phyloP scores from a whole-genome alignment of 2,329 filamentous ascomycete genomes.

The Fusarium mangiferae region DNA sequence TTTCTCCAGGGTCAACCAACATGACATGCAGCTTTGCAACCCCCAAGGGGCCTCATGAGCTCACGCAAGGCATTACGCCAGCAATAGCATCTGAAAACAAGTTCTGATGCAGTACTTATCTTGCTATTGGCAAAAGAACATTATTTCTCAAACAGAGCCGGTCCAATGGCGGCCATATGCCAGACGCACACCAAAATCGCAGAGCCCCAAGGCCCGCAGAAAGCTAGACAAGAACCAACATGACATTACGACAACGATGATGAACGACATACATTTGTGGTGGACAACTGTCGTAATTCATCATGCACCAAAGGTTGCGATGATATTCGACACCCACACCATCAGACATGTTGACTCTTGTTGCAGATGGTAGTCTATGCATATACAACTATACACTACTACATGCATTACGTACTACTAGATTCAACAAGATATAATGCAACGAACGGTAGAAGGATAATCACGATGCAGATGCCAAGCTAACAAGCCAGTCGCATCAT shows the following conservation, averaged over 20 bases:
- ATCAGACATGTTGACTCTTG: slow-evolving; percentile 11
- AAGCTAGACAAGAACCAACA: slow-evolving; percentile 25
- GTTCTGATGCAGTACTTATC: not conserved
- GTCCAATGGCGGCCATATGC: slow-evolving; percentile 28
- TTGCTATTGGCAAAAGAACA: slow-evolving; percentile 7
- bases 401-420: not conserved
- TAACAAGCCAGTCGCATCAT: slow-evolving; percentile 14
- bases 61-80: not conserved
- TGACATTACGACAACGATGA: slow-evolving; percentile 18
- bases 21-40: slow-evolving; percentile 3
- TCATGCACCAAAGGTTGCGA: slow-evolving; percentile 10
- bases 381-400: not conserved
- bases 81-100: not conserved
- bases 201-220: slow-evolving; percentile 35
- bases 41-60: not conserved
- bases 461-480: slow-evolving; percentile 2
- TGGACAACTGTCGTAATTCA: slow-evolving; percentile 6
- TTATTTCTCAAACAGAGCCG: slow-evolving; percentile 11
- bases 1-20: not conserved
- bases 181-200: slow-evolving; percentile 6
- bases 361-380: slow-evolving; percentile 15
- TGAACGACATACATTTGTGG: not conserved
- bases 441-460: not conserved
- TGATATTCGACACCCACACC: not conserved
- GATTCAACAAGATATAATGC: not conserved